Evolutionary conservation across 108 stramenopile species (phyloP), one percentile per base, ranked within the genome.

Genomic region (Cyclotella kingstonii): DNA sequence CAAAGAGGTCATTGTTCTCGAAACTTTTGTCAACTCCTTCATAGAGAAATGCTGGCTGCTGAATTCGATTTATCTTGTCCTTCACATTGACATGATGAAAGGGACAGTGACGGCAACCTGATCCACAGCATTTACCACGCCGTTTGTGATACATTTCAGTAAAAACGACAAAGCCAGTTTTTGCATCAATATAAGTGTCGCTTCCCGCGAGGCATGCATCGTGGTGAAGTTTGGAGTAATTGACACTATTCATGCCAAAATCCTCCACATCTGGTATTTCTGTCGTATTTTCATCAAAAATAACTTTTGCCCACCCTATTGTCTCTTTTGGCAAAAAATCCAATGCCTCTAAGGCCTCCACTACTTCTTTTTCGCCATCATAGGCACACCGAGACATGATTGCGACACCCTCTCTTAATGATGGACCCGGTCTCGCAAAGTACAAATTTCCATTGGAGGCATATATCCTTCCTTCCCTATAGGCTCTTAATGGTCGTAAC

Each of bases 91-190:
- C 81, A 60, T 94, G 93, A 19, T 75, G 73, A 51, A 84, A 96
- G 14, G 94, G 94, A 75, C 96, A 96, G 64, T 96, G 96, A 15
- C 94, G 87, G 76, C 96, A 97, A 12, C 65, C 70, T 51, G 80
- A 81, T 11, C 96, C 96, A 73, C 96, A 97, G 63, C 96, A 97
- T 31, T 54, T 83, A 10, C 95, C 96, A 38, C 95, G 80, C 50
- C 81, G 76, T 46, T 79, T 73, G 67, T 93, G 94, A 2, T 82
- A 60, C 7, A 83, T 29, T 60, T 89, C 84, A 0, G 96, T 97
- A 77, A 95, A 95, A 35, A 93, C 91, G 5, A 56, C 81, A 77
- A 89, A 97, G 7, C 95, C 96, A 7, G 93, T 95, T 7, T 50
- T 50, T 11, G 96, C 95, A 63, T 97, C 96, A 8, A 19, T 65